Evolutionary conservation across 371 early-diverging fungal genomes (phyloP), one percentile per base, ranked within the genome.

Genomic region (Mortierella sp.): DNA sequence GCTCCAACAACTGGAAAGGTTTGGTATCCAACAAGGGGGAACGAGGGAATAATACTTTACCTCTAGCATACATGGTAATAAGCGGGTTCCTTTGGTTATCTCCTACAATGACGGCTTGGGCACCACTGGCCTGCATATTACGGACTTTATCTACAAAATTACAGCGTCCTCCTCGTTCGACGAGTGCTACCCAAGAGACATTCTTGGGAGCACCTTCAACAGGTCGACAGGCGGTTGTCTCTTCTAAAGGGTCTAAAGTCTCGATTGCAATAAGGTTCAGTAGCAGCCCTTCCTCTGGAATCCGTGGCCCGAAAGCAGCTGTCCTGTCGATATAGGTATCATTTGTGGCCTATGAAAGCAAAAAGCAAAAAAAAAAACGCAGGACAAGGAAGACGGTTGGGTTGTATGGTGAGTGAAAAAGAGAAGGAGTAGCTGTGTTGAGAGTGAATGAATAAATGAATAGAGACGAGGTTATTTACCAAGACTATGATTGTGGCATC

Each of bases 51-150:
- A 43, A 52, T 24, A 58, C 28, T 70, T 85, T 87, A 90, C 93
- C 91, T 59, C 91, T 88, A 28, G 96, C 92, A 84, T 93, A 96
- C 97, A 97, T 97, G 69, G 96, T 96, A 63, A 97, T 89, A 68
- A 95, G 91, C 54, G 91, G 90, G 54, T 88, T 85, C 64, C 86
- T 87, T 60, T 90, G 88, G 59, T 92, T 89, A 84, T 96, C 96
- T 26, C 97, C 97, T 5, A 97, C 95, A 16, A 95, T 89, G 11
- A 97, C 96, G 3, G 94, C 97, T n/a, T 86, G 85, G 0, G 96
- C 96, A 39, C 97, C 97, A 32, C 92, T 89, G 24, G 73, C 78
- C 85, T 97, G 96, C 96, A 97, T 95, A 61, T 91, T 91, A 51
- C 96, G 88, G 30, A 97, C 93, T 83, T 97, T 97, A 11, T 94